Evolutionary conservation across 2,329 filamentous ascomycete species (phyloP).

Genomic region (Fusarium euwallaceae): DNA sequence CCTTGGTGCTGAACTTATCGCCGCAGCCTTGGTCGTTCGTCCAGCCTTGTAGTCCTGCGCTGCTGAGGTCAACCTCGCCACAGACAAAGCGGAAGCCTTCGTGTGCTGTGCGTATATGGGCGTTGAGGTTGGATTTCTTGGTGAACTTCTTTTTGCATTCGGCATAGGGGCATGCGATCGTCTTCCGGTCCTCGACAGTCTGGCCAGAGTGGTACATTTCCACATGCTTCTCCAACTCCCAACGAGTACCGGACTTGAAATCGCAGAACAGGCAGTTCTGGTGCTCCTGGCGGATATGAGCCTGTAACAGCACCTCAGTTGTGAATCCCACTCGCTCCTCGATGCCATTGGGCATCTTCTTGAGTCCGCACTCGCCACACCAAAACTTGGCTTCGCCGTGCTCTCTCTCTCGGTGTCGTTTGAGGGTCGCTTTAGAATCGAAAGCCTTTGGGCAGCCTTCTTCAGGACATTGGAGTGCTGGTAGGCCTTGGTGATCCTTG

Average conservation of each 20-base stretch:
- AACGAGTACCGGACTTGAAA: conserved; percentile 73
- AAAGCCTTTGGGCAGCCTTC: conserved; percentile 75
- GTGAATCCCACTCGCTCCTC: conserved; percentile 71
- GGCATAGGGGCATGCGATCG: conserved; percentile 73
- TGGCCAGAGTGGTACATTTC: conserved; percentile 80
- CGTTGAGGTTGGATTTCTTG: conserved; percentile 83
- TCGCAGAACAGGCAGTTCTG: conserved; percentile 82
- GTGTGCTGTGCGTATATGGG: conserved; percentile 83
- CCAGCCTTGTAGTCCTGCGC: conserved; percentile 73
- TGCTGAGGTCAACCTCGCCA: conserved; percentile 73
- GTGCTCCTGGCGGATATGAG: conserved; percentile 81
- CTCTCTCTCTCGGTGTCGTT: conserved; percentile 76
- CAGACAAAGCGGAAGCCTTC: conserved; percentile 85
- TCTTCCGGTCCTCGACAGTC: conserved; percentile 73
- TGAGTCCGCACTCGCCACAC: conserved; percentile 77
- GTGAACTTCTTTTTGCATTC: conserved; percentile 85
- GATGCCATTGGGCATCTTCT: conserved; percentile 55
- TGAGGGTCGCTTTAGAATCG: conserved; percentile 78
- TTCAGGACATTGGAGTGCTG: conserved; percentile 78
- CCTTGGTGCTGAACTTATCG: conserved; percentile 80
- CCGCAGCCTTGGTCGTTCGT: conserved; percentile 77
- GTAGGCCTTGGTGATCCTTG: conserved; percentile 78
- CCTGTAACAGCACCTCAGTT: conserved; percentile 77
- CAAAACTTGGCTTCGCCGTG: conserved; percentile 80
- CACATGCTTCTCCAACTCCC: conserved; percentile 80